Evolutionary conservation across 305 asterid genomes (phyloP), one percentile per base, ranked within the genome.

Genomic region (Solanum aculeatissimum): DNA sequence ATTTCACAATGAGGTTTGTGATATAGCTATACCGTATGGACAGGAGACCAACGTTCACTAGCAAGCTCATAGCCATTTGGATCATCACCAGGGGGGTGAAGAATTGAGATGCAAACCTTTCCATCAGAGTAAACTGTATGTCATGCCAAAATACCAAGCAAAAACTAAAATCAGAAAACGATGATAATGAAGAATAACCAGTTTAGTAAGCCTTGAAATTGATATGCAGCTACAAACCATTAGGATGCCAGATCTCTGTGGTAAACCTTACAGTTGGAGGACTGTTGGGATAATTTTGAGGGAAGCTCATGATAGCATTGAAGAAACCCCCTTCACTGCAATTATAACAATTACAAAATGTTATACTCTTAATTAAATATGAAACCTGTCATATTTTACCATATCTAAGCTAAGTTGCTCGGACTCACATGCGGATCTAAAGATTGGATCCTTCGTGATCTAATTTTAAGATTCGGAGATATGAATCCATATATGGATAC

Each of bases 261-360:
- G 98, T 93, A 90, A 97, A 97, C 86, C 92, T 93, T 89, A 97
- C 95, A 32, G 98, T 89, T 81, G 99, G 99, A 90, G 99, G 99
- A 89, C 96, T 97, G 85, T 95, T 94, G 3, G 99, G 99, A 87
- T 97, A 97, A 86, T 97, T 92, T 74, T 90, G 89, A 57, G 99
- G 99, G 89, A 97, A 97, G 83, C 90, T 93, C 98, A 97, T 97
- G 81, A 97, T 93, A 19, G 99, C 98, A 88, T 97, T 95, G 91
- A 95, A 97, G 91, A 95, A 97, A 25, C 99, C 99, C 77, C 99
- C 99, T 82, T 97, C 99, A 54, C 99, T 97, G 95, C 95, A 92
- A 35, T 45, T 82, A 89, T 68, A 54, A 86, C 84, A 85, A 83
- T 75, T 83, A 2, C 18, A 25, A 49, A 72, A 43, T 72, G 21